Evolutionary conservation across 2,329 filamentous ascomycete species (phyloP).

Genomic region (Fusarium lyarnte): DNA sequence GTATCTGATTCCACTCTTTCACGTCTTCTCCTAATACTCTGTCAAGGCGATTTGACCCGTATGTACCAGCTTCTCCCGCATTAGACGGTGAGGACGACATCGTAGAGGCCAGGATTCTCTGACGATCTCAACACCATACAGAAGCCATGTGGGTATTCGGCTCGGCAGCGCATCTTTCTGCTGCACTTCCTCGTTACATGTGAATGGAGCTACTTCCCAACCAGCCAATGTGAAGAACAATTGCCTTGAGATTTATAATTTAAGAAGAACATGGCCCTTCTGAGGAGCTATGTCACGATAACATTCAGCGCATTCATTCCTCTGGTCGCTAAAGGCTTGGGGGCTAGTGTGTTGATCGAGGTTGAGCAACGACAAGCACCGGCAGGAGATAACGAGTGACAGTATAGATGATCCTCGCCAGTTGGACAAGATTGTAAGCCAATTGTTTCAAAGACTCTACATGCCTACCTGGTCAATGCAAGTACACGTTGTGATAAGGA

Average conservation of each 20-base stretch:
- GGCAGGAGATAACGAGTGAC: conserved; percentile 3
- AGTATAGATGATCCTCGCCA: neutral
- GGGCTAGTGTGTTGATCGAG: neutral
- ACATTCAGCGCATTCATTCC: neutral
- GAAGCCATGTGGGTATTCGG: conserved; percentile 28
- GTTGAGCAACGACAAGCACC: neutral
- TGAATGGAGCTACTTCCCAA: conserved; percentile 1
- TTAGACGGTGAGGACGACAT: conserved; percentile 27
- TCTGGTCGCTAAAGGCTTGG: conserved; percentile 2
- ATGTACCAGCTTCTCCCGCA: conserved; percentile 4
- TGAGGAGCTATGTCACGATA: neutral
- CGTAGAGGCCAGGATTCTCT: conserved; percentile 15
- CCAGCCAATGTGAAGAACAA: neutral
- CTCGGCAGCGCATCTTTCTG: neutral
- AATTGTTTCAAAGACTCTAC: neutral
- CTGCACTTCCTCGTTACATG: conserved; percentile 18
- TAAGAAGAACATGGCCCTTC: neutral
- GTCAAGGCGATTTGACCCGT: conserved; percentile 1
- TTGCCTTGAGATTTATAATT: neutral
- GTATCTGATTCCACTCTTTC: neutral
- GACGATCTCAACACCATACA: conserved; percentile 17
- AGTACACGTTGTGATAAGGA: conserved; percentile 16
- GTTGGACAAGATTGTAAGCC: conserved; percentile 1
- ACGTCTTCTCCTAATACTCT: neutral
- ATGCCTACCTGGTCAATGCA: neutral